Evolutionary conservation across 2,329 filamentous ascomycete genomes (phyloP).

Genomic region (Zymoseptoria pseudotritici): DNA sequence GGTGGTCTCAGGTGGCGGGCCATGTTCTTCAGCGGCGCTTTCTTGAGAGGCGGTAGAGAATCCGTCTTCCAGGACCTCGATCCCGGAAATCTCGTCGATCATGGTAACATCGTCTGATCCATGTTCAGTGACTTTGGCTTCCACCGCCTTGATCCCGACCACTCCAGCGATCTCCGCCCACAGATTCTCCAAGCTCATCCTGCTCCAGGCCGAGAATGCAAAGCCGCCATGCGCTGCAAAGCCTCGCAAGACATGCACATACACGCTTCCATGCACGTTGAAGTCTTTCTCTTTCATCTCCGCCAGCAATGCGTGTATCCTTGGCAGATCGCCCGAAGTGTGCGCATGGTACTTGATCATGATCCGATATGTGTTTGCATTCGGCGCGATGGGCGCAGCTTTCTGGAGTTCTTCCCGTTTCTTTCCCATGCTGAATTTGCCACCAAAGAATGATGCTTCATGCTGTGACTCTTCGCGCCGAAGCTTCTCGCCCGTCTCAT

Average conservation of each 20-base stretch:
- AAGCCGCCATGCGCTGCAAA: conserved; percentile 67
- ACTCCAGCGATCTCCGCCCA: conserved; percentile 55
- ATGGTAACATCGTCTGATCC: neutral
- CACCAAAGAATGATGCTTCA: conserved; percentile 37
- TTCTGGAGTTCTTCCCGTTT: conserved; percentile 52
- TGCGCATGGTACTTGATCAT: conserved; percentile 68
- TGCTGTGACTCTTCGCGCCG: conserved; percentile 44
- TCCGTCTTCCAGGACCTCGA: neutral
- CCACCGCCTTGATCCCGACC: neutral
- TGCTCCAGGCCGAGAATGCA: conserved; percentile 63
- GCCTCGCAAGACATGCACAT: conserved; percentile 72
- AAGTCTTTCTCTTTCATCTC: conserved; percentile 71
- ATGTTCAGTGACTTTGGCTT: neutral
- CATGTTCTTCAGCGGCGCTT: neutral
- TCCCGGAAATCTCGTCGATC: neutral
- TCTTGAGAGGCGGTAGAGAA: neutral
- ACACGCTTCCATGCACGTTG: conserved; percentile 66
- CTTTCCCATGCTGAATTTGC: conserved; percentile 15
- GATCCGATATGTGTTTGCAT: conserved; percentile 71
- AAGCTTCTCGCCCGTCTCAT: conserved; percentile 36
- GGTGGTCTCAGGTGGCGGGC: neutral
- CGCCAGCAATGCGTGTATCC: conserved; percentile 62
- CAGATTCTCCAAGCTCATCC: conserved; percentile 58
- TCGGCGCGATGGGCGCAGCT: conserved; percentile 59
- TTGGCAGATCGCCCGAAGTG: conserved; percentile 61